A percentile compares a stretch with the other conserved stretches of the same genome.
phyloP scores from a whole-genome alignment of 352 stramenopile genomes.

The Pythium vanterpoolii region DNA sequence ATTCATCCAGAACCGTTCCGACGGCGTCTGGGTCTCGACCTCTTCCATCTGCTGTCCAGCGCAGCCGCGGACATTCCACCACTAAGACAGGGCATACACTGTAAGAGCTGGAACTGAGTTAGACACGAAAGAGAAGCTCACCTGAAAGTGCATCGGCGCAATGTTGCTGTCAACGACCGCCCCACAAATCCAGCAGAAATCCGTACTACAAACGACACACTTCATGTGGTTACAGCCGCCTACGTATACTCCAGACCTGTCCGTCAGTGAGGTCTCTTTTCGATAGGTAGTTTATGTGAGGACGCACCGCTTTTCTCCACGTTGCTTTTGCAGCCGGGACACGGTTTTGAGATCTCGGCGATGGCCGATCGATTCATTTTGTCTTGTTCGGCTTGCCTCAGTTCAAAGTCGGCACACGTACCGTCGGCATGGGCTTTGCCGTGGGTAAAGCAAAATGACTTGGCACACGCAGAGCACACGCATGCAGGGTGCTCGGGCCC shows the following conservation, averaged over 20 bases:
- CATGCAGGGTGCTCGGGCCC: conserved; percentile 48
- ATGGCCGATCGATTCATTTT: conserved; percentile 83
- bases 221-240: conserved; percentile 93
- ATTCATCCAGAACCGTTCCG: conserved; percentile 32
- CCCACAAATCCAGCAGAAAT: conserved; percentile 91
- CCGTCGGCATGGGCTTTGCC: conserved; percentile 74
- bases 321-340: conserved; percentile 83
- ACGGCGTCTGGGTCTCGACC: conserved; percentile 37
- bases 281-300: background rate
- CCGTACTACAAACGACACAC: conserved; percentile 81
- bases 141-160: conserved; percentile 83
- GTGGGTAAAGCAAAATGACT: conserved; percentile 87
- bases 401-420: conserved; percentile 79
- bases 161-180: conserved; percentile 80
- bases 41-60: conserved; percentile 76
- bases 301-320: conserved; percentile 72
- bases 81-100: conserved; percentile 21
- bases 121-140: background rate
- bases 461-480: conserved; percentile 38
- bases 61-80: conserved; percentile 77
- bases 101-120: background rate
- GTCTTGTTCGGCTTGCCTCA: conserved; percentile 72
- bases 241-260: background rate
- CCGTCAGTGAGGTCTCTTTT: background rate
- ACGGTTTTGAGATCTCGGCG: conserved; percentile 83